Percentiles rank a stretch among this genome's conserved stretches.
Conservation (phyloP, 2,329 filamentous ascomycete genomes). For the Aciculosporium take region DNA sequence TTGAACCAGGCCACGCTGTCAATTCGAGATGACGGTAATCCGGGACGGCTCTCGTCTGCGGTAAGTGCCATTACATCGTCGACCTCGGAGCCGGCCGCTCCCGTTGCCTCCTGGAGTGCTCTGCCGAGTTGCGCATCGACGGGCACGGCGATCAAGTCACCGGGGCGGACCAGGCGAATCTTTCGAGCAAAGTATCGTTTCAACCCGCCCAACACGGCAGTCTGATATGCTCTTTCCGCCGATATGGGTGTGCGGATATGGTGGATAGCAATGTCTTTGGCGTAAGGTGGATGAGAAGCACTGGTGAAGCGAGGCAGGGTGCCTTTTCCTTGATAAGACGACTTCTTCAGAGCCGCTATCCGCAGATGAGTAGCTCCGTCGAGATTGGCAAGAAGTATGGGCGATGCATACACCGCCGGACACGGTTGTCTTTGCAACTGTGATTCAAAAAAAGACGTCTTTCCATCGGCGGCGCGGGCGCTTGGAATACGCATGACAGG, state of each 20-base stretch:
- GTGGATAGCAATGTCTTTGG: slow-evolving; percentile 67
- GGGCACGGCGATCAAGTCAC: slow-evolving; percentile 77
- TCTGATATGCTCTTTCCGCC: slow-evolving; percentile 72
- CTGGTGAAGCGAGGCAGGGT: slow-evolving; percentile 42
- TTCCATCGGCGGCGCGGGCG: slow-evolving; percentile 36
- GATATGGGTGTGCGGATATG: slow-evolving; percentile 83
- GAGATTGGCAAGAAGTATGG: slow-evolving; percentile 75
- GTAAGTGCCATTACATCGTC: slow-evolving; percentile 54
- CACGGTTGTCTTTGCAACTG: slow-evolving; percentile 47
- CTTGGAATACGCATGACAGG: slow-evolving; percentile 47
- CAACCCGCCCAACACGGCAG: slow-evolving; percentile 70
- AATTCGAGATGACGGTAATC: slow-evolving; percentile 19
- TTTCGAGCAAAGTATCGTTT: slow-evolving; percentile 81
- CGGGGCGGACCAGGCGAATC: slow-evolving; percentile 67
- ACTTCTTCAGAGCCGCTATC: slow-evolving; percentile 53
- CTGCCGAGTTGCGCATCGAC: slow-evolving; percentile 76
- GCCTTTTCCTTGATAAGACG: slow-evolving; percentile 33
- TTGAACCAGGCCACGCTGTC: slow-evolving; percentile 82
- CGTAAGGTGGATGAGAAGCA: slow-evolving; percentile 43
- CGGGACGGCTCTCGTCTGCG: slow-evolving; percentile 19
- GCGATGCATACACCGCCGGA: slow-evolving; percentile 62
- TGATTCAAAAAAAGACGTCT: slow-evolving; percentile 51
- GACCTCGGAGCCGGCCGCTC: slow-evolving; percentile 47
- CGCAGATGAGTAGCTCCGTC: slow-evolving; percentile 65
- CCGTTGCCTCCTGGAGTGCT: slow-evolving; percentile 59